These are phyloP conservation scores for Cercospora berteroae DNA, from an alignment of 2,329 filamentous ascomycete species.

Conservation along the genomic window DNA sequence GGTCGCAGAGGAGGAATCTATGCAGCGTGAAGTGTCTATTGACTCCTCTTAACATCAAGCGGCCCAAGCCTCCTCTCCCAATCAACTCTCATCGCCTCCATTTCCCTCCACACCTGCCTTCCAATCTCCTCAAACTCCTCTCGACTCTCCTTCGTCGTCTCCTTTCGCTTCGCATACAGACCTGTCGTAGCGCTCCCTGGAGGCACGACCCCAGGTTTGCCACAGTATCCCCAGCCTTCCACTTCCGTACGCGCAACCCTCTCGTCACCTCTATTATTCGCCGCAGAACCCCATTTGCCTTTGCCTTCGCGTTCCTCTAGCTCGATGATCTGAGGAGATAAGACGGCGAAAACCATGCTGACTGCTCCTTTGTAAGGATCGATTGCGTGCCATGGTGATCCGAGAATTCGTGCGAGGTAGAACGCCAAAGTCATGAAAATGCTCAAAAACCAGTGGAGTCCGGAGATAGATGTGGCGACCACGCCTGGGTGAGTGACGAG, in stretches of 20 bases:
- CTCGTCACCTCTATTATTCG: constrained; percentile 57
- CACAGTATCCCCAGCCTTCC: constrained; percentile 74
- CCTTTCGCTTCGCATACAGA: constrained; percentile 57
- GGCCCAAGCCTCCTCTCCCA: constrained; percentile 44
- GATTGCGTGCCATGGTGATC: constrained; percentile 84
- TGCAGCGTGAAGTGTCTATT: not conserved
- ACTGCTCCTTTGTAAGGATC: constrained; percentile 74
- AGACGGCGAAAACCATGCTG: constrained; percentile 73
- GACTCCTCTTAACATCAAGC: constrained; percentile 24
- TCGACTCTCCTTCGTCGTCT: constrained; percentile 64
- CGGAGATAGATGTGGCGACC: constrained; percentile 76
- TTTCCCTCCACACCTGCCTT: constrained; percentile 45
- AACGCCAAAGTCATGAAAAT: constrained; percentile 67
- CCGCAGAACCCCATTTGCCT: constrained; percentile 83
- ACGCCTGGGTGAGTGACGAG: constrained; percentile 87
- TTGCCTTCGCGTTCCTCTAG: constrained; percentile 52
- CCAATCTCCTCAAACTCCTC: constrained; percentile 69
- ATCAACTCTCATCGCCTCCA: constrained; percentile 38
- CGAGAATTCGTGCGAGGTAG: constrained; percentile 70
- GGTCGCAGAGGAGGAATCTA: too few relatives aligned
- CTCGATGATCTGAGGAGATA: constrained; percentile 63
- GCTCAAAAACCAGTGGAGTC: constrained; percentile 67
- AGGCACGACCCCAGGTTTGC: constrained; percentile 52
- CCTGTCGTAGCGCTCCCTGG: constrained; percentile 44
- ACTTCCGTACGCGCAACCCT: constrained; percentile 73